Percentiles rank a stretch among this genome's conserved stretches.
Conservation (phyloP, 2,329 filamentous ascomycete species). For the Diplodia mutila region DNA sequence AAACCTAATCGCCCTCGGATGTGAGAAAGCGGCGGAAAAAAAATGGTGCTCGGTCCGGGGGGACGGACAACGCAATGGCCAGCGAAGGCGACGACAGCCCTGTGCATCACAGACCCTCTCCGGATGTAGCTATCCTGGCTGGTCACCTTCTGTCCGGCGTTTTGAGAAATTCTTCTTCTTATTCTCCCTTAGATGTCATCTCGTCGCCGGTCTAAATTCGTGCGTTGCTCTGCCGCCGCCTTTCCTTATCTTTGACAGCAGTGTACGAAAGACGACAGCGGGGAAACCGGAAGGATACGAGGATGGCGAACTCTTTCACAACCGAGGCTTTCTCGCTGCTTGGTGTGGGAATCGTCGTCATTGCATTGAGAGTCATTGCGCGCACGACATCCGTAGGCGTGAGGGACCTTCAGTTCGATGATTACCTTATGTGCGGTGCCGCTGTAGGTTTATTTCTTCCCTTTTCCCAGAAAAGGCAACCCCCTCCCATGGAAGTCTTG, state of each 20-base stretch:
- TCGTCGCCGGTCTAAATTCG: not conserved
- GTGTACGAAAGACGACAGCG: not conserved
- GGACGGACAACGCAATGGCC: not conserved
- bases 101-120: not conserved
- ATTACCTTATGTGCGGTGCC: conserved; percentile 32
- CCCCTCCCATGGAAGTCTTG: not conserved
- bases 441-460: conserved; percentile 23
- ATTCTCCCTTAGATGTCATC: not conserved
- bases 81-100: not conserved
- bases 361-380: conserved; percentile 29
- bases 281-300: not conserved
- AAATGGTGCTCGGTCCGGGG: not conserved
- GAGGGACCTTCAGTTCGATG: conserved; percentile 29
- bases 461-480: not conserved
- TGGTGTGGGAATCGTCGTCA: conserved; percentile 29
- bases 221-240: not conserved
- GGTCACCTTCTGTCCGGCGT: not conserved
- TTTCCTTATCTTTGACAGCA: not conserved
- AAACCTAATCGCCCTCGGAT: not conserved
- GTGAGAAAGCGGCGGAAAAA: not conserved
- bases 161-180: not conserved
- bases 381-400: conserved; percentile 29
- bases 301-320: conserved; percentile 29
- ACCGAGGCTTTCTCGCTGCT: conserved; percentile 31
- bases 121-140: not conserved